Percentiles rank a stretch among this genome's conserved stretches.
Conservation (phyloP, 2,329 filamentous ascomycete genomes). For the Botryosphaeria dothidea region DNA sequence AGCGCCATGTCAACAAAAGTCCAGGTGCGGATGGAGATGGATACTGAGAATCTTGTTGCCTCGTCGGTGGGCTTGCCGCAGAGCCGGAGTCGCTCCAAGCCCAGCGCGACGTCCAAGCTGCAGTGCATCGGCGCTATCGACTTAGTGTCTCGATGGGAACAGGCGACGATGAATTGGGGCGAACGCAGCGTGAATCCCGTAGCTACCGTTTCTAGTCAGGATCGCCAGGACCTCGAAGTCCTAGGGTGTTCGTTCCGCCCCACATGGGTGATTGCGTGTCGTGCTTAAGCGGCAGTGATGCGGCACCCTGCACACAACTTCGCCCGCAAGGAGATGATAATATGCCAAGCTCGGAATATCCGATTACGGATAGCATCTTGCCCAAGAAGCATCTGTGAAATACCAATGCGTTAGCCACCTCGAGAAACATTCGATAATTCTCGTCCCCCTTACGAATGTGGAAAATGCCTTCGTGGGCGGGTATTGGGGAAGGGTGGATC, state of each 20-base stretch:
- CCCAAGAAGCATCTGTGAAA: background rate
- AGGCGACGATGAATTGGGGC: background rate
- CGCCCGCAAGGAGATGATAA: background rate
- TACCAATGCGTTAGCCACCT: background rate
- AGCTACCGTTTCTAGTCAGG: background rate
- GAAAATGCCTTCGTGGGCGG: too few species aligned
- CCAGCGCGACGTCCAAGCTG: background rate
- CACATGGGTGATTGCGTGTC: background rate
- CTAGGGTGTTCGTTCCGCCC: background rate
- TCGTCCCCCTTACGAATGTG: too few species aligned
- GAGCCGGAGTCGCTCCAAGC: background rate
- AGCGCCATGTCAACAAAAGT: background rate
- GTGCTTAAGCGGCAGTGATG: background rate
- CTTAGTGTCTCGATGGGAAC: background rate
- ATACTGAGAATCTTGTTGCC: background rate
- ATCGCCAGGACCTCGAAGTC: background rate
- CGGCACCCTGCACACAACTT: too few species aligned
- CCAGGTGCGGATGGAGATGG: background rate
- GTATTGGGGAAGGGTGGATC: too few species aligned
- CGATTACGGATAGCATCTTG: background rate
- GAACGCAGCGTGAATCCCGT: background rate
- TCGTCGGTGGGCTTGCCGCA: background rate
- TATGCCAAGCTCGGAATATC: background rate
- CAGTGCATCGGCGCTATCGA: background rate
- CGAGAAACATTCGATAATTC: background rate